Base-by-base conservation (phyloP, 2,329 filamentous ascomycete species). In the Neurospora sp. region DNA sequence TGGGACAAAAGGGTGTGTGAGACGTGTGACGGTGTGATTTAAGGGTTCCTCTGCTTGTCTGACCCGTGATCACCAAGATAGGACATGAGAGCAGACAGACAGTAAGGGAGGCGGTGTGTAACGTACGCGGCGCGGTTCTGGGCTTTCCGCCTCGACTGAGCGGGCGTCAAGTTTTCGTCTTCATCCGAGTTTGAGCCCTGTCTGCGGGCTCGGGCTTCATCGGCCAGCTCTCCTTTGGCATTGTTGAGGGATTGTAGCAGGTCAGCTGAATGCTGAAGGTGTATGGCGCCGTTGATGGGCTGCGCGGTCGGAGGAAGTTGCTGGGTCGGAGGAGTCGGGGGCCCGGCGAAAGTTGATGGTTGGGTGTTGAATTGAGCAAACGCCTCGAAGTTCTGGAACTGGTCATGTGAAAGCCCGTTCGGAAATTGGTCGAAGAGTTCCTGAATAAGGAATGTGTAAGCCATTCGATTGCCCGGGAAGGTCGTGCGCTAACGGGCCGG, bases 61-160 rank as follows among this genome's bases (percentile, higher is more conserved):
- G 28, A 10, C 8, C 46, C 23, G 6, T 3, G 11, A 67, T 15
- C 33, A 43, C 38, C 67, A 67, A 8, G 17, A 66, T 12, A 43
- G 40, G 67, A 57, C 23, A 62, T 66, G 28, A 37, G 36, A 66
- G 57, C 23, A 41, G 28, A 69, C 15, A 40, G 28, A 69, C 15
- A 40, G 28, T 38, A n/a, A 28, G 33, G 23, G 69, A 33, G 46
- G 15, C 41, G n/a, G 15, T 36, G 67, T 67, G 8, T 8, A 15
- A 86, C 86, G 73, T 82, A 88, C 87, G 87, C 87, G 74, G 86
- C 86, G 74, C 87, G 82, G 73, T 88, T 88, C 78, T 88, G 87
- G 65, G 86, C 86, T 76, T 88, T 88, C 71, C 87, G 83, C 75
- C 85, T 82, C 11, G 84, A 86, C 75, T 88, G 86, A 6, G 86